A percentile compares a stretch with the other conserved stretches of the same genome.
Conservation (phyloP, 2,329 filamentous ascomycete species). For the Calonectria honghensis region DNA sequence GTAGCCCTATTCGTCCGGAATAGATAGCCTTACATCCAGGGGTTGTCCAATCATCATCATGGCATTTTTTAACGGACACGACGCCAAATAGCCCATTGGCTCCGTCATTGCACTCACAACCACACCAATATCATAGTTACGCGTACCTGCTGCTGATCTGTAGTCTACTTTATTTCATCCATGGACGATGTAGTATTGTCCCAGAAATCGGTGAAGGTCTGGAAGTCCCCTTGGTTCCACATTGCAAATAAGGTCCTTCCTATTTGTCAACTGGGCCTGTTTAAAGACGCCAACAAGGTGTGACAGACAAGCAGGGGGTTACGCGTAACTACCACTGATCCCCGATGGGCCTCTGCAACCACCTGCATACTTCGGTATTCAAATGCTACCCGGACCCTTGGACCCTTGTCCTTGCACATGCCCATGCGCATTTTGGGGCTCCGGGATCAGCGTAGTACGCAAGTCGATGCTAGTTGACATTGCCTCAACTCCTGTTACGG, state of each 20-base stretch:
- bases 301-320: background rate
- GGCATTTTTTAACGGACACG: too few species aligned
- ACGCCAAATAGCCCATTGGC: background rate
- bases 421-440: background rate
- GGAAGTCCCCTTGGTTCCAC: background rate
- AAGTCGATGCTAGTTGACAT: background rate
- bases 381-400: background rate
- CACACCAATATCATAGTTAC: background rate
- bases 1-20: too few species aligned
- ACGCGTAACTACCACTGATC: background rate
- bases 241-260: constrained; percentile 2
- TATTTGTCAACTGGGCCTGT: background rate
- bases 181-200: background rate
- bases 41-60: background rate
- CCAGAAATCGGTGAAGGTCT: background rate
- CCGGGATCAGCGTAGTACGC: background rate
- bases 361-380: background rate
- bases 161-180: background rate
- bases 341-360: background rate
- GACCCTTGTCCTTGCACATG: background rate
- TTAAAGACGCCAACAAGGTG: background rate
- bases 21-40: background rate
- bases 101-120: too few species aligned
- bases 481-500: background rate
- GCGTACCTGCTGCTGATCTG: background rate